Conservation (phyloP, 257 asterid genomes). For the Rauvolfia tetraphylla region DNA sequence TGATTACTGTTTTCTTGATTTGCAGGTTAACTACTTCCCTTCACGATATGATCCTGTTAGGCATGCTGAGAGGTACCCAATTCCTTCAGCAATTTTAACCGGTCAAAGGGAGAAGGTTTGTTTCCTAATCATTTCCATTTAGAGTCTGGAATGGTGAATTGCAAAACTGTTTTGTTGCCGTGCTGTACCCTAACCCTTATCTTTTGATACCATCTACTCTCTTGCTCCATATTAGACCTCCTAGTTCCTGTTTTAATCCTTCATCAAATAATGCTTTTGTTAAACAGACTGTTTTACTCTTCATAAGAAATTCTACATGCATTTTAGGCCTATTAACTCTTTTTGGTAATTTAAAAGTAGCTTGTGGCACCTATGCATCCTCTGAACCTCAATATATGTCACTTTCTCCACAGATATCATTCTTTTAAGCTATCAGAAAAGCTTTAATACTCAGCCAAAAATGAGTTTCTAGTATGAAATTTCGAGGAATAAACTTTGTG, state of each 20-base stretch:
- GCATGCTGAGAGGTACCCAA: conserved; percentile 35
- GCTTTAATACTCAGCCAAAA: background rate
- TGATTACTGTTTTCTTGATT: background rate
- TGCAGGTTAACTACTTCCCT: conserved; percentile 39
- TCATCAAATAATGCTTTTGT: background rate
- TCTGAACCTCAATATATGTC: background rate
- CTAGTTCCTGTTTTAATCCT: background rate
- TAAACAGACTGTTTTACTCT: no score
- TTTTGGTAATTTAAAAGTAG: background rate
- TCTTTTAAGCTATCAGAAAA: background rate
- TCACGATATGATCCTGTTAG: conserved; percentile 36
- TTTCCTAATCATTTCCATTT: conserved; percentile 1
- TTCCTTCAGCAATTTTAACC: conserved; percentile 25
- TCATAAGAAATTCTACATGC: background rate
- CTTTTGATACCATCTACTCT: background rate
- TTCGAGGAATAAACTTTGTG: background rate
- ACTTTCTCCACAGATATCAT: background rate
- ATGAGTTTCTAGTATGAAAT: no score
- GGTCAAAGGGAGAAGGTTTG: conserved; percentile 34
- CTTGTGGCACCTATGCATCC: background rate
- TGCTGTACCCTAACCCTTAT: background rate
- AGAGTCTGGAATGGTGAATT: background rate
- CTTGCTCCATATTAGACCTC: background rate
- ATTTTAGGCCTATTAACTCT: background rate
- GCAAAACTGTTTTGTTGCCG: background rate